Conservation (phyloP, 371 early-diverging fungal species). For the Apophysomyces ossiformis region DNA sequence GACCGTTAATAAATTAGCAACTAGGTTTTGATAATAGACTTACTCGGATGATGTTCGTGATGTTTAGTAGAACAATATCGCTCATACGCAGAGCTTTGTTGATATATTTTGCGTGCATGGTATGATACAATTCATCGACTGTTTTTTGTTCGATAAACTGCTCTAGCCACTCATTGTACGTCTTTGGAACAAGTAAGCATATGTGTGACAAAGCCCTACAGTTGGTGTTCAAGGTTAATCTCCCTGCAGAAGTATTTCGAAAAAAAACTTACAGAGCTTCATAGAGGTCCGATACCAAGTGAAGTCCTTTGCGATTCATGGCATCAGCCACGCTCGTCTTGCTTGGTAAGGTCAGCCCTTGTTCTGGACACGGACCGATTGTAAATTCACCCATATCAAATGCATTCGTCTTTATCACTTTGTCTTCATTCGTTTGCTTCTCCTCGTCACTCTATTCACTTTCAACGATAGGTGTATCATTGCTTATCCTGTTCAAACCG, state of each 20-base stretch:
- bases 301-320: neutral
- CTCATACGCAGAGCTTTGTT: conserved; percentile 1
- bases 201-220: neutral
- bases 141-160: neutral
- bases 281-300: neutral
- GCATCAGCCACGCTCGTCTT: neutral
- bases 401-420: neutral
- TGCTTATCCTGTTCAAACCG: neutral
- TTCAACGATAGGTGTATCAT: neutral
- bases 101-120: neutral
- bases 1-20: neutral
- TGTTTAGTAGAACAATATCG: neutral
- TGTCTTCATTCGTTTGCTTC: neutral
- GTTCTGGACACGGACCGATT: neutral
- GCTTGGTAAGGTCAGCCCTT: conserved; percentile 1
- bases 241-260: neutral
- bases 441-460: neutral
- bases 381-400: neutral
- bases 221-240: neutral
- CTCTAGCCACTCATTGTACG: neutral
- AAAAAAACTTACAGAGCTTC: neutral
- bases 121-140: neutral
- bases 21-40: neutral
- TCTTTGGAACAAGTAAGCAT: neutral
- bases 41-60: neutral